Evolutionary conservation across 306 rosid genomes (phyloP).

Genomic region (Carpinus viminea): DNA sequence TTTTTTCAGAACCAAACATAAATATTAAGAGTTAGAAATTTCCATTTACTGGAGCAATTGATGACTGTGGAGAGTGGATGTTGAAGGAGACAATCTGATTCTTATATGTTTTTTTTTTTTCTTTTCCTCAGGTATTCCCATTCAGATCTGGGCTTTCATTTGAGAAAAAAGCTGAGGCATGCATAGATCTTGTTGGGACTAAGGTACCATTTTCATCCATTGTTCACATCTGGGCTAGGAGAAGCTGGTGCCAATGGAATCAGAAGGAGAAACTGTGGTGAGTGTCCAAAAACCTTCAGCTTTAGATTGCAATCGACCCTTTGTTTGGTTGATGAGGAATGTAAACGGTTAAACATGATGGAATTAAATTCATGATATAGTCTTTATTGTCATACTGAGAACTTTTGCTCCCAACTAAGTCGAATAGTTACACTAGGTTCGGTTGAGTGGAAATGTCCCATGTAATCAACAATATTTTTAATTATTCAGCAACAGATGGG

Average conservation of each 20-base stretch:
- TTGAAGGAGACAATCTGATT: conserved; percentile 30
- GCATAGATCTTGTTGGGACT: conserved; percentile 52
- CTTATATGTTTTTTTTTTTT: neutral
- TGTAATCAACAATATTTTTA: neutral
- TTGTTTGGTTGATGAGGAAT: conserved; percentile 1
- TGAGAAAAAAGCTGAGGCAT: conserved; percentile 26
- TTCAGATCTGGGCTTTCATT: conserved; percentile 44
- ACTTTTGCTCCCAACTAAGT: neutral
- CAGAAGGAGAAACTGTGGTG: conserved; percentile 81
- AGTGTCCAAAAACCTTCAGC: conserved; percentile 31
- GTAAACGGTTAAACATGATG: neutral
- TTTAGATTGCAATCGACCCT: neutral
- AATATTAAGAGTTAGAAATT: conserved; percentile 21
- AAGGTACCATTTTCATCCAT: conserved; percentile 35
- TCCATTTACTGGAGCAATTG: conserved; percentile 1
- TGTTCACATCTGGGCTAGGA: conserved; percentile 37
- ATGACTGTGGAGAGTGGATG: conserved; percentile 32
- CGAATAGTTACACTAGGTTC: neutral
- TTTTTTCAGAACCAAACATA: conserved; percentile 5
- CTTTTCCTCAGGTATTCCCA: conserved; percentile 20
- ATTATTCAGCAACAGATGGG: neutral
- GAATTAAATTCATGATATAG: neutral
- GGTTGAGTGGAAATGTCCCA: neutral
- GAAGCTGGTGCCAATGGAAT: conserved; percentile 56
- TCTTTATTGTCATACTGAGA: neutral